A percentile compares a stretch with the other conserved stretches of the same genome.
phyloP scores from a whole-genome alignment of 768 basidiomycete species.

The Boletellus ananiceps region DNA sequence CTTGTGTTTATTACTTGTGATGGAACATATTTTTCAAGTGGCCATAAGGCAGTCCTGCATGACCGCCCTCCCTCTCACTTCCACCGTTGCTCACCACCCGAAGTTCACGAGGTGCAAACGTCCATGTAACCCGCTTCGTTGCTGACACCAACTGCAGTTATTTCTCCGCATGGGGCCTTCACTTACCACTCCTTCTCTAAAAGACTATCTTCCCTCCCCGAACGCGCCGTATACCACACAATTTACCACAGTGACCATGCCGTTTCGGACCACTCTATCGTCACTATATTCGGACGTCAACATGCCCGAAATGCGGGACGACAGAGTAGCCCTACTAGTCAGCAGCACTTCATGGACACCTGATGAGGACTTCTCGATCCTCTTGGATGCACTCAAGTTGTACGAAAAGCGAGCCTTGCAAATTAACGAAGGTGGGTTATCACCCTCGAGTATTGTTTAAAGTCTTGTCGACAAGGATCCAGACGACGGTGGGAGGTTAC shows the following conservation, averaged over 20 bases:
- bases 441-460: background rate
- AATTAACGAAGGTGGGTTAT: slow-evolving; percentile 17
- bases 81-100: slow-evolving; percentile 60
- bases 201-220: slow-evolving; percentile 49
- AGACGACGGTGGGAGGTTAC: slow-evolving; percentile 40
- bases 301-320: slow-evolving; percentile 52
- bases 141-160: slow-evolving; percentile 33
- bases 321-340: slow-evolving; percentile 82
- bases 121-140: background rate
- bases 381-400: slow-evolving; percentile 64
- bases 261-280: slow-evolving; percentile 21
- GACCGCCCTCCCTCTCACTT: slow-evolving; percentile 91
- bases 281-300: slow-evolving; percentile 15
- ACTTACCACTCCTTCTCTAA: slow-evolving; percentile 34
- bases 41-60: slow-evolving; percentile 72
- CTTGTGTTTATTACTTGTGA: background rate
- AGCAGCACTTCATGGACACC: slow-evolving; percentile 97
- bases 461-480: background rate
- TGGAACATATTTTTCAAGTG: slow-evolving; percentile 44
- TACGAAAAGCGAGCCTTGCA: slow-evolving; percentile 62
- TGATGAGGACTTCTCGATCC: slow-evolving; percentile 89
- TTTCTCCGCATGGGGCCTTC: slow-evolving; percentile 45
- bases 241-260: slow-evolving; percentile 45
- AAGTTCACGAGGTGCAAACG: slow-evolving; percentile 68
- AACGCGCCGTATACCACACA: slow-evolving; percentile 55